phyloP scores from a whole-genome alignment of 2,329 filamentous ascomycete genomes.

The Dichotomopilus funicola region DNA sequence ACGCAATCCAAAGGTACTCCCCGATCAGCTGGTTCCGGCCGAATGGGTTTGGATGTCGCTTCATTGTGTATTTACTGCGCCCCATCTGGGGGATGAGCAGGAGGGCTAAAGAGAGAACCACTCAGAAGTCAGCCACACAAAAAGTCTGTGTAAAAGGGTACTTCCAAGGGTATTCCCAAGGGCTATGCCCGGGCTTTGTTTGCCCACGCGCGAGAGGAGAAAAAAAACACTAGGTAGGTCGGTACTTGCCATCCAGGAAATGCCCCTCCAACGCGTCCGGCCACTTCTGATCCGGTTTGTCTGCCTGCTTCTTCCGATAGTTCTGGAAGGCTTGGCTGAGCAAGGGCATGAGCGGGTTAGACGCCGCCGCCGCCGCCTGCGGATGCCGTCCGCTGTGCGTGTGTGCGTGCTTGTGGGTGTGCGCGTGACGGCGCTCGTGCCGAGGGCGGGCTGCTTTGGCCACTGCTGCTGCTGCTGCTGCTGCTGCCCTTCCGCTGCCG shows the following conservation, averaged over 20 bases:
- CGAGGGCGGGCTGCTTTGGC: no score
- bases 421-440: no score
- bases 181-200: neutral
- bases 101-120: conserved; percentile 40
- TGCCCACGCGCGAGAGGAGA: neutral
- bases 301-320: conserved; percentile 58
- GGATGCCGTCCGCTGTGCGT: conserved; percentile 29
- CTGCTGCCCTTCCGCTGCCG: conserved; percentile 13
- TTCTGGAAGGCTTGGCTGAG: conserved; percentile 57
- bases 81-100: conserved; percentile 61
- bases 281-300: conserved; percentile 56
- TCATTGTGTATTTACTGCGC: conserved; percentile 59
- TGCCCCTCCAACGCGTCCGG: conserved; percentile 57
- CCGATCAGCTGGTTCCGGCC: conserved; percentile 65
- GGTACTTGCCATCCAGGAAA: conserved; percentile 56
- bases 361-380: conserved; percentile 24
- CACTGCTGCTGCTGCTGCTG: no score
- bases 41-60: conserved; percentile 47
- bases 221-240: no score
- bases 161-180: no score
- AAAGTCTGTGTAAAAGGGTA: no score
- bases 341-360: conserved; percentile 50
- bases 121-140: conserved; percentile 11
- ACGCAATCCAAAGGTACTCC: conserved; percentile 58
- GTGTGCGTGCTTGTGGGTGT: conserved; percentile 10